phyloP scores from a whole-genome alignment of 129 eudicot species.

The Pseudognaphalium luteoalbum region DNA sequence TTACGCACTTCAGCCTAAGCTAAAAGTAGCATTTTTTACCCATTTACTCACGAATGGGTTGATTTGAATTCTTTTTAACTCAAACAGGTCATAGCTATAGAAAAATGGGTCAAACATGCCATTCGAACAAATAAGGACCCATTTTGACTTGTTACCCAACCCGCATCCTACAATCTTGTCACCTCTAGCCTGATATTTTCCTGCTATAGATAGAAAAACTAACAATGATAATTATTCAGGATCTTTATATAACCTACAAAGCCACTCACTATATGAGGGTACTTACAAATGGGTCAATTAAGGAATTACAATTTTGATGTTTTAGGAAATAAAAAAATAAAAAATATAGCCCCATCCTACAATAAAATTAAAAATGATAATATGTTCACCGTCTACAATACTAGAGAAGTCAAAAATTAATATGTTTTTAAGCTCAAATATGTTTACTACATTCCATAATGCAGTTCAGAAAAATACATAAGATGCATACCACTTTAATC shows the following conservation, averaged over 20 bases:
- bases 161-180: not conserved
- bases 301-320: no score
- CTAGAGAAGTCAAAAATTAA: no score
- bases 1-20: not conserved
- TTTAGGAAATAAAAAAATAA: no score
- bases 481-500: slow-evolving; percentile 12
- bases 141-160: not conserved
- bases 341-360: no score
- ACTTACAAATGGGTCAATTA: no score
- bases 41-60: not conserved
- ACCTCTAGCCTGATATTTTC: not conserved
- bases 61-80: not conserved
- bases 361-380: no score
- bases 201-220: not conserved
- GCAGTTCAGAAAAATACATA: no score
- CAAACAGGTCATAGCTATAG: no score
- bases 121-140: not conserved
- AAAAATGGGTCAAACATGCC: not conserved
- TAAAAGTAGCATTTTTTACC: not conserved
- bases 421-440: no score
- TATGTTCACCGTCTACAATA: no score
- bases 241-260: not conserved
- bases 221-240: not conserved
- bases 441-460: not conserved
- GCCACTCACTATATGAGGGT: no score